Evolutionary conservation across 805 yeast genomes (phyloP), one percentile per base, ranked within the genome.

Genomic region (Jamesozyma gamospora): DNA sequence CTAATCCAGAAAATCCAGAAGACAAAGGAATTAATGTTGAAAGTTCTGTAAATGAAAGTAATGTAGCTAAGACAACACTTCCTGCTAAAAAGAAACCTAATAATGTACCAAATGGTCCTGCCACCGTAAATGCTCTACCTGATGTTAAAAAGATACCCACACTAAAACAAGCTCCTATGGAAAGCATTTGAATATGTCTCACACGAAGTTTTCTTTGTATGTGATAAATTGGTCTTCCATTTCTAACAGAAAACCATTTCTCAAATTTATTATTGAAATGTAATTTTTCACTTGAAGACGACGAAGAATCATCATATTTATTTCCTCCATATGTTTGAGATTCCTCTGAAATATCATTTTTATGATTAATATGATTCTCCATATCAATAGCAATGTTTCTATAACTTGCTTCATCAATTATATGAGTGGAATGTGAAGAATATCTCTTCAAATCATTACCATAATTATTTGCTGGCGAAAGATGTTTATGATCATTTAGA

Each of bases 91-190:
- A 55, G 54, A 79, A 83, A 1, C 83, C 74, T 25, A 82, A 60
- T 35, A 79, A 55, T 18, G 70, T 49, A 21, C 69, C 65, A 15
- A 65, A 62, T 0, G 82, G 80, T 15, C 85, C 85, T 43, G 77
- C 79, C 27, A 65, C 62, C 4, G 62, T 50, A 39, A 78, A 66
- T 1, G 79, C 75, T 35, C 65, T 63, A n/a, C 81, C 79, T 7
- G 77, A 67, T 16, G 81, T 79, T 40, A 77, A 65, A 44, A 77
- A 77, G 42, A 77, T 60, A 31, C 81, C 82, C 0, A 81, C 77
- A 41, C 84, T 82, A 27, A 78, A 70, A 33, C 78, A 67, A n/a
- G 81, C 77, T 16, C 82, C 82, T 34, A 77, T 69, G 28, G 83
- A 75, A 39, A 79, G 74, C 75, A 77, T 71, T 54, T 77, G 82